Evolutionary conservation across 768 basidiomycete species (phyloP).

Genomic region (Boletus coccyginus): DNA sequence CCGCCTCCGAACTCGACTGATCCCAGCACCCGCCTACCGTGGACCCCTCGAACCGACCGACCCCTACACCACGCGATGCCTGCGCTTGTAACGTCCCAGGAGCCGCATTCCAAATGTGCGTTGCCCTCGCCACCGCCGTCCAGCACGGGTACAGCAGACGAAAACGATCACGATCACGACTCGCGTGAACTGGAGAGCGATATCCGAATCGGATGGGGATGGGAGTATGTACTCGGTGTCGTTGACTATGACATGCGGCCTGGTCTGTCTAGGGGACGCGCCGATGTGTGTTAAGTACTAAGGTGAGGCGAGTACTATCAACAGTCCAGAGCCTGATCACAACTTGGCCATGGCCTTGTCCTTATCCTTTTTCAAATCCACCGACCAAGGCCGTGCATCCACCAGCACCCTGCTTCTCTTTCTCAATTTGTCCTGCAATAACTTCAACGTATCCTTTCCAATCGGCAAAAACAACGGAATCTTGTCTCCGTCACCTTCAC

Average conservation of each 20-base stretch:
- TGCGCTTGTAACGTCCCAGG: no score
- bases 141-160: no score
- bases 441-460: constrained; percentile 8
- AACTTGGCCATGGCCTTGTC: background rate
- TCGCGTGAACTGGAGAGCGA: constrained; percentile 6
- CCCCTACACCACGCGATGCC: no score
- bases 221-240: constrained; percentile 22
- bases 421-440: background rate
- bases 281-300: constrained; percentile 15
- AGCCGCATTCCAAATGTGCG: no score
- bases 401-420: background rate
- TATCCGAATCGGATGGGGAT: background rate
- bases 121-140: no score
- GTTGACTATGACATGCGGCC: constrained; percentile 22
- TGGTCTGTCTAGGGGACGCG: constrained; percentile 19
- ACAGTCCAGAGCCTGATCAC: background rate
- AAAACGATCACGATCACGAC: background rate
- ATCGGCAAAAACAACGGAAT: constrained; percentile 9
- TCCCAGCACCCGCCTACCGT: no score
- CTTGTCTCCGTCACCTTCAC: background rate
- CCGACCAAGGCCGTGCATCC: constrained; percentile 3
- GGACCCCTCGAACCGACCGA: no score
- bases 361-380: constrained; percentile 7
- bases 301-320: no score
- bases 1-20: no score